Conservation (phyloP, 257 asterid species). For the Nicotiana benthamiana region DNA sequence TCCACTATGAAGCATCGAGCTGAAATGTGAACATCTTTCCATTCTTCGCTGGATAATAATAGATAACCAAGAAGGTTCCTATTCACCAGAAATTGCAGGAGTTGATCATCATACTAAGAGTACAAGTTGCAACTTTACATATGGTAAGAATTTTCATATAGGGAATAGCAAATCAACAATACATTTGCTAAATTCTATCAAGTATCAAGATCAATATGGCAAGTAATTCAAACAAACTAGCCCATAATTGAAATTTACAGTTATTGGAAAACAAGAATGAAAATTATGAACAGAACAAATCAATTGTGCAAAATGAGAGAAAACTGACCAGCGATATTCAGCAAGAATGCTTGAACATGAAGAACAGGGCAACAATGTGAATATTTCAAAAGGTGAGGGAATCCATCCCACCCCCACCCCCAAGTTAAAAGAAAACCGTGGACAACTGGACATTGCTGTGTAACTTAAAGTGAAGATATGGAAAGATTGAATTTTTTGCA, state of each 20-base stretch:
- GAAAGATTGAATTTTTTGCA: not conserved
- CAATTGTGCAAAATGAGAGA: slow-evolving; percentile 3
- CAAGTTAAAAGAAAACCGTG: not conserved
- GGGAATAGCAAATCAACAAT: not conserved
- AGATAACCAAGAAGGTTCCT: slow-evolving; percentile 77
- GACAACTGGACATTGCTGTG: not conserved
- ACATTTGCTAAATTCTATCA: not conserved
- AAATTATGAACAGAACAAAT: not conserved
- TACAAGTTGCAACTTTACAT: not conserved
- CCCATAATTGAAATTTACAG: not conserved
- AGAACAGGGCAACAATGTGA: not conserved
- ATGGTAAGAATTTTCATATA: not conserved
- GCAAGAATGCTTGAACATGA: not conserved
- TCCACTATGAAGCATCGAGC: slow-evolving; percentile 57
- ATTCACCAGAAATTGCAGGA: slow-evolving; percentile 13
- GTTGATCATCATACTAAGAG: not conserved
- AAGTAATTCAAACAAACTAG: not conserved
- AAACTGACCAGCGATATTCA: not conserved
- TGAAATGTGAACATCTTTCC: slow-evolving; percentile 51
- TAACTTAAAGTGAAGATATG: not conserved
- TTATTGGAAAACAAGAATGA: not conserved
- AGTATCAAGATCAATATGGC: not conserved
- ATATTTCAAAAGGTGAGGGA: not conserved
- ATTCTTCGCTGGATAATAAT: slow-evolving; percentile 62
- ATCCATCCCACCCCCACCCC: too few species aligned